Base-by-base conservation (phyloP, 2,329 filamentous ascomycete genomes). In the Karstenula rhodostoma region DNA sequence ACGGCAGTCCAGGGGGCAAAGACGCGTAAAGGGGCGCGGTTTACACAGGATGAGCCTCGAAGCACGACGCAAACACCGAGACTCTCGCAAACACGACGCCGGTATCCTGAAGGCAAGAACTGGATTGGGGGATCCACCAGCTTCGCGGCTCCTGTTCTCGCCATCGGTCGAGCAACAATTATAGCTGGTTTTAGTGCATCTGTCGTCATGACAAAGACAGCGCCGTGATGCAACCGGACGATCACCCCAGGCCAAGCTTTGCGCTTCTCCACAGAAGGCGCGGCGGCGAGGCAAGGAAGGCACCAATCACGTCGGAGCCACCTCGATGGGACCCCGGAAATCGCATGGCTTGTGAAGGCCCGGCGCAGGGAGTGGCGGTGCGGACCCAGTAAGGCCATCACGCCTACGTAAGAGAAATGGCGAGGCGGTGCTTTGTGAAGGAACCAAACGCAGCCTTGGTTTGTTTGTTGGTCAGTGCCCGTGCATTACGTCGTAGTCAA, bases 381-480 rank as follows among this genome's bases (percentile, higher is more conserved):
- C 52, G 23, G 54, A 44, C 35, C 17, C 13, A 19, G 25, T 23
- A 5, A 43, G 23, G 33, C 15, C 37, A 35, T 54, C 51, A 52
- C 42, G n/a, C 35, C 32, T 63, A 68, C 66, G 62, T 67, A 66
- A 64, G 23, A 64, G 43, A 55, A 59, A 35, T 47, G 55, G 25
- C 27, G 51, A 47, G 60, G 64, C 61, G 62, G 62, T 67, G 62
- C 64, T 37, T n/a, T 29, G 56, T 43, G 47, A 54, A 51, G 52
- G 47, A 37, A 15, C 27, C 56, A 29, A 56, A 48, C 37, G 35
- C 44, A 47, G 47, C 37, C 37, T 27, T 40, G 55, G 53, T 62
- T 9, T 63, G 62, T 57, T 64, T 65, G 60, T 54, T 59, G 40
- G 35, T 25, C 9, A 15, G 13, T 46, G 19, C 33, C 51, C 53